Conservation (phyloP, 2,329 filamentous ascomycete genomes). For the Chaetomium sp. region DNA sequence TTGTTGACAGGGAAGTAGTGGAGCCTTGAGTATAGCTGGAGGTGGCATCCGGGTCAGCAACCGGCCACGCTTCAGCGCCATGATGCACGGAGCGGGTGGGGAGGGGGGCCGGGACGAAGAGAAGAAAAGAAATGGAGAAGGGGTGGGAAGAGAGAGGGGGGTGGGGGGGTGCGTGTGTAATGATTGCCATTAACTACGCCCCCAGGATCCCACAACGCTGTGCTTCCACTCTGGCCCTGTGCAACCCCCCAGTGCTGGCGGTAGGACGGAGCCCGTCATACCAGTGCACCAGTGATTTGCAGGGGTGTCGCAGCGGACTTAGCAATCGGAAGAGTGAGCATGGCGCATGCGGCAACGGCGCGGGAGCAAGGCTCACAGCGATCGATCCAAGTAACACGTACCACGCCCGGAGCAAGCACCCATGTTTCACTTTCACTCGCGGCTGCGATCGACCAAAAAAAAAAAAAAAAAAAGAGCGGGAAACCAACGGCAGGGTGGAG, state of each 20-base stretch:
- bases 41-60: slow-evolving; percentile 39
- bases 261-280: slow-evolving; percentile 30
- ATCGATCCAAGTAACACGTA: slow-evolving; percentile 42
- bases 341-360: slow-evolving; percentile 43
- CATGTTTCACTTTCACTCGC: slow-evolving; percentile 36
- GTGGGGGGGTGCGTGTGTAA: slow-evolving; percentile 21
- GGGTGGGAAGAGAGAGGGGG: slow-evolving; percentile 1
- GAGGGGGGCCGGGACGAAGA: slow-evolving; percentile 2
- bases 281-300: slow-evolving; percentile 39
- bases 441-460: slow-evolving; percentile 23
- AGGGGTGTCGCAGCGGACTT: slow-evolving; percentile 41
- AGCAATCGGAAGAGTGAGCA: slow-evolving; percentile 45
- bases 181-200: slow-evolving; percentile 20
- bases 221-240: slow-evolving; percentile 32
- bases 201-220: slow-evolving; percentile 30
- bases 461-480: slow-evolving; percentile 9
- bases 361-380: slow-evolving; percentile 39
- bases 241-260: slow-evolving; percentile 25
- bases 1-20: slow-evolving; percentile 54
- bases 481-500: slow-evolving; percentile 6
- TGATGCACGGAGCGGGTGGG: slow-evolving; percentile 27
- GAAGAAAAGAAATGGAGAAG: slow-evolving; percentile 6
- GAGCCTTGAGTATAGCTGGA: slow-evolving; percentile 59
- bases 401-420: slow-evolving; percentile 42
- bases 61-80: slow-evolving; percentile 34